Base-by-base conservation (phyloP, 805 yeast genomes). In the Saturnispora quitensis region DNA sequence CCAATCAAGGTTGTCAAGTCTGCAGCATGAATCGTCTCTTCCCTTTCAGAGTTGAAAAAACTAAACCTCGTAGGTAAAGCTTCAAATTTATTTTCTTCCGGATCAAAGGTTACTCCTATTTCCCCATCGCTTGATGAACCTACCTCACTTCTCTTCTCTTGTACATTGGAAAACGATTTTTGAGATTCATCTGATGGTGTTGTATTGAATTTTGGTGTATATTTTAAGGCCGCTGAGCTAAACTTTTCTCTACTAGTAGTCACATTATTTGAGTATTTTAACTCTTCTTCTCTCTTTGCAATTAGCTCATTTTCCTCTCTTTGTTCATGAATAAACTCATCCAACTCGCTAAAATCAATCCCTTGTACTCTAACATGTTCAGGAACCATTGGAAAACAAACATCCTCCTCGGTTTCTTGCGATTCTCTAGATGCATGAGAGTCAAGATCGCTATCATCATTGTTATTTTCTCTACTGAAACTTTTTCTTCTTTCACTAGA, bases 391-490 rank as follows among this genome's bases (percentile, higher is more conserved):
- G 98, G 98, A 68, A 90, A 90, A 73, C 98, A 91, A 44, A 91
- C 99, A 76, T 91, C 98, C 64, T 89, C 97, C 62, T 91, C 98
- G 0, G 96, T 89, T 63, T 89, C 97, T 59, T 87, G 95, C 4
- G 90, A 82, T 18, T 82, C 80, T 57, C 89, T 74, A 9, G 91
- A 84, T 1, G 82, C 86, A 58, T 80, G 86, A 1, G 90, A 84
- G 58, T 78, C 84, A 20, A 75, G 76, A 57, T 85, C 91, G 54
- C 81, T 77, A 60, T 83, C 89, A 40, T 70, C 66, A 13, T 68
- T 69, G 38, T 53, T 13, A 42, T 50, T 50, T 55, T 44, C 50
- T 17, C 47, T 48, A 7, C 40, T 38, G 4, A n/a, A 31, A 2
- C 47, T 28, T 27, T 50, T 61, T 45, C 60, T 57, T 15, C 72